phyloP scores from a whole-genome alignment of 1,139 yeast genomes.

The Yamadazyma diddensiae region DNA sequence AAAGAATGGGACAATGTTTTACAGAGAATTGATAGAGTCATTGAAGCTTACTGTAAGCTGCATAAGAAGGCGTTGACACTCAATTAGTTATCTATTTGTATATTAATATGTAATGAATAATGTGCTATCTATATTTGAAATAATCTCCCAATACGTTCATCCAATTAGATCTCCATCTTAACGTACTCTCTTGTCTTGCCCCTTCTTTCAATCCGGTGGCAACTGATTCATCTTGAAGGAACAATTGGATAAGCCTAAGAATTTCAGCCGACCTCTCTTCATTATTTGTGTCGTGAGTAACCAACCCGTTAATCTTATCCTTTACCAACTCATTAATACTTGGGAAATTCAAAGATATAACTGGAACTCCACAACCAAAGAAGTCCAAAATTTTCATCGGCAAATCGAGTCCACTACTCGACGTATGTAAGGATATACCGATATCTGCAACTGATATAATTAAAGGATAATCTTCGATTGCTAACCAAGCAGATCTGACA shows the following conservation, averaged over 20 bases:
- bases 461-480: slow-evolving; percentile 75
- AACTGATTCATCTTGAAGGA: slow-evolving; percentile 40
- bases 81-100: too few relatives aligned
- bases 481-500: slow-evolving; percentile 72
- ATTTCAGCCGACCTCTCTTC: slow-evolving; percentile 35
- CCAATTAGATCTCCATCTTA: slow-evolving; percentile 84
- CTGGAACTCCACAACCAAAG: slow-evolving; percentile 96
- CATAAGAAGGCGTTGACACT: too few relatives aligned
- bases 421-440: slow-evolving; percentile 86
- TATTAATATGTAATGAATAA: too few relatives aligned
- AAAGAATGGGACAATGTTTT: slow-evolving; percentile 19
- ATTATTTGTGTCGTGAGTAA: slow-evolving; percentile 23
- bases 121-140: too few relatives aligned
- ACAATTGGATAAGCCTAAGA: slow-evolving; percentile 43
- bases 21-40: neutral
- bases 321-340: slow-evolving; percentile 66
- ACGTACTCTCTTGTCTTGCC: slow-evolving; percentile 63
- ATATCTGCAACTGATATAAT: slow-evolving; percentile 76
- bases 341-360: slow-evolving; percentile 69
- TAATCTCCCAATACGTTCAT: slow-evolving; percentile 16
- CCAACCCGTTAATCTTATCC: slow-evolving; percentile 43
- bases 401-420: slow-evolving; percentile 89
- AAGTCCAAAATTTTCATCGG: slow-evolving; percentile 98
- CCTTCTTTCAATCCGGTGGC: slow-evolving; percentile 52
- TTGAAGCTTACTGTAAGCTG: slow-evolving; percentile 4